Evolutionary conservation across 2,329 filamentous ascomycete species (phyloP), one percentile per base, ranked within the genome.

Genomic region (Endothia cerciana): DNA sequence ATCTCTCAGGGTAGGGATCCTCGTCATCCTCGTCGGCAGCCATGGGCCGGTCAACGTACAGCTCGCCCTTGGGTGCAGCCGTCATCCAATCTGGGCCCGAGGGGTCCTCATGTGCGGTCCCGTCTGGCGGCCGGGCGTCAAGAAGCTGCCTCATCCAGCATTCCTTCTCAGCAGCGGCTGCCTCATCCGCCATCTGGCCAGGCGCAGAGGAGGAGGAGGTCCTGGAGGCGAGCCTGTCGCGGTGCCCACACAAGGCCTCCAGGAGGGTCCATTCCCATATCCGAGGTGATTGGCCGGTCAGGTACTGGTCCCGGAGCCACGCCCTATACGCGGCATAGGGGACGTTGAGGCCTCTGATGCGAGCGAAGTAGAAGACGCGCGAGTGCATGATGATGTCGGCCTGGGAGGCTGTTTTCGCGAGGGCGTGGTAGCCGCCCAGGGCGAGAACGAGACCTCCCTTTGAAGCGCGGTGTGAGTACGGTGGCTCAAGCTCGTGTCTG

Each of bases 1-100:
- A 97, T 1, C 88, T 90, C 59, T 89, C 89, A 3, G 93, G 93
- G 72, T 97, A 97, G 45, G 78, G 79, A 7, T 70, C 63, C 17
- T 65, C 64, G 2, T 68, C 65, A n/a, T 69, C 65, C 7, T 69
- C 66, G 10, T 70, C 30, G 25, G 70, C 69, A 1, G 65, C 69
- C 2, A 70, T 67, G 28, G 75, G 76, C 33, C 77, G 78, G 60
- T 83, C 81, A 33, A 85, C 74, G 59, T 75, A 81, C 25, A 85
- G 76, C 36, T 82, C 80, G 17, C 78, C 76, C 70, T 79, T 83
- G 22, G 83, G 82, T 0, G 84, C 84, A 13, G 80, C 78, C 25
- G 78, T 73, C 74, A 85, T 83, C 84, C 84, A 86, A 8, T 79
- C 77, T 0, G 75, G 65, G 28, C 55, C 63, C 0, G 64, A 58